Base-by-base conservation (phyloP, 1,284 basidiomycete genomes). In the Moesziomyces parantarcticus region DNA sequence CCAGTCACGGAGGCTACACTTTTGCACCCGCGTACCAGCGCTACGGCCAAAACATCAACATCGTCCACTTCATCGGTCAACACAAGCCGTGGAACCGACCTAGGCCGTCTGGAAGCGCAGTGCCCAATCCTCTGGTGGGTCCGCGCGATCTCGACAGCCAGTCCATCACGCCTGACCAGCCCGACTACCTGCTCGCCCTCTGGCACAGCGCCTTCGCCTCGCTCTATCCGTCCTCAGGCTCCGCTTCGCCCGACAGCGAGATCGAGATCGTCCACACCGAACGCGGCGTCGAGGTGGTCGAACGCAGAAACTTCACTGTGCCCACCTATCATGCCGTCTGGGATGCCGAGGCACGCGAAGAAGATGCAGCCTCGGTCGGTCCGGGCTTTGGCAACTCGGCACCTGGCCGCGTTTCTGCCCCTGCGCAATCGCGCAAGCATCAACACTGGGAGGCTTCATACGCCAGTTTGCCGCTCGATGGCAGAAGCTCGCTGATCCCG, bases 11-110 rank as follows among this genome's bases (percentile, higher is more conserved):
- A 54, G 93, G 92, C 54, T 99, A 99, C 86, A 96, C 93, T 46
- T 98, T 97, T 85, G 93, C 93, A 5, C 96, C 96, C 54, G 96
- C 96, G 8, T 97, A 97, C 84, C 90, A 91, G 81, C 91, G 94
- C 43, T 97, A 92, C 82, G 94, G 94, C 11, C 89, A 91, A 50
- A 88, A 91, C 73, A 96, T 97, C 84, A 90, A 90, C 58, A 90
- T 90, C 53, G 89, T 97, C 52, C 96, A 99, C 85, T 98, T 98
- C 80, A 97, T 98, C 76, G 96, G 96, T 4, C 87, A 89, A 18
- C 89, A 92, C 84, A 99, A 99, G 85, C 96, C 96, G 11, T 99
- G 96, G 96, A 87, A 67, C 88, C 60, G 77, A 75, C 39, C 62
- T 72, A 55, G 61, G 68, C 73, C 72, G 55, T 51, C 48, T 41